Percentiles rank a stretch among this genome's conserved stretches.
These are phyloP conservation scores for Aphanomyces invadans DNA, from an alignment of 352 stramenopile species.

Conservation along the genomic window DNA sequence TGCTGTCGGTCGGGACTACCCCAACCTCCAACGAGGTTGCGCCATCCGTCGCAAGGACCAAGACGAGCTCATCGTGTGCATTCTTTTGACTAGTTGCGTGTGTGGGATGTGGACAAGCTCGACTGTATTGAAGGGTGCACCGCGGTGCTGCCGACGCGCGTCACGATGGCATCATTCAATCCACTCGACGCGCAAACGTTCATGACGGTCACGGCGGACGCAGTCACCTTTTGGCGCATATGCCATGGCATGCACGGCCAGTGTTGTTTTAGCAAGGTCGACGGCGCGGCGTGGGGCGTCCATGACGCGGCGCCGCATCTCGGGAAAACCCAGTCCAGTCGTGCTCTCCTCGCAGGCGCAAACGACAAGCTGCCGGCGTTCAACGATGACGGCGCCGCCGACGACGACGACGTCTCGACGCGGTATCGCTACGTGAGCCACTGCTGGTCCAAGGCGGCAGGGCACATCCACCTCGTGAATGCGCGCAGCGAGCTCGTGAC, in stretches of 20 bases:
- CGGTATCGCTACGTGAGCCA: slow-evolving; percentile 44
- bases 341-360: slow-evolving; percentile 27
- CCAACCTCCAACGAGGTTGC: slow-evolving; percentile 25
- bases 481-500: slow-evolving; percentile 45
- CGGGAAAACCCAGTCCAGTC: slow-evolving; percentile 26
- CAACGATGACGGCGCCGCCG: slow-evolving; percentile 9
- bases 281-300: not conserved
- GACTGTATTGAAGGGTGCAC: slow-evolving; percentile 44
- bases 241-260: slow-evolving; percentile 32
- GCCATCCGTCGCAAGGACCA: not conserved
- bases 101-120: slow-evolving; percentile 56
- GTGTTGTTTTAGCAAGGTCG: slow-evolving; percentile 28
- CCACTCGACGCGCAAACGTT: slow-evolving; percentile 51
- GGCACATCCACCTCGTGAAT: slow-evolving; percentile 43
- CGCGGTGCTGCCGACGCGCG: slow-evolving; percentile 28
- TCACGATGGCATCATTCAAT: slow-evolving; percentile 62
- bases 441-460: slow-evolving; percentile 41
- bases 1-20: slow-evolving; percentile 41
- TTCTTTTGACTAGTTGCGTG: slow-evolving; percentile 26
- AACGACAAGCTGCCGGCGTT: not conserved
- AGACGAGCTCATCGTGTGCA: not conserved
- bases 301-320: not conserved
- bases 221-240: slow-evolving; percentile 63
- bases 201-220: slow-evolving; percentile 48
- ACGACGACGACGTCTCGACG: slow-evolving; percentile 41